Evolutionary conservation across 78 protist genomes (phyloP), one percentile per base, ranked within the genome.

Genomic region (Dictyostelium intermedium): DNA sequence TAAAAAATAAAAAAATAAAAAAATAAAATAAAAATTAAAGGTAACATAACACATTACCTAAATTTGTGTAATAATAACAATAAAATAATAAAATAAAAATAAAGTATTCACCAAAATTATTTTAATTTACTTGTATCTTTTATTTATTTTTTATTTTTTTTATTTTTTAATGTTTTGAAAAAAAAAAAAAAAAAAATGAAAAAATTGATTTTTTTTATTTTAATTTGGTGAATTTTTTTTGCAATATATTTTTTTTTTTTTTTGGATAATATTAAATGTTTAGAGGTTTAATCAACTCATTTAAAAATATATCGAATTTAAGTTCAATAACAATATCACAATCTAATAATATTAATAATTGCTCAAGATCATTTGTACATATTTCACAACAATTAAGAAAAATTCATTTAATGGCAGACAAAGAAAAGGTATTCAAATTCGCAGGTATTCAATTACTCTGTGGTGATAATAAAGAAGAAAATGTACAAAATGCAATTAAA

Each of bases 371-470:
- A 32, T 30, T 30, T 30, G 23, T 5, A 25, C 77, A 70, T 32
- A 32, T 70, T 30, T 70, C 77, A 27, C 77, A 70, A 32, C 77
- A 70, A 70, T 70, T 70, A 70, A 70, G 77, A 70, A 70, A 70
- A 70, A 25, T 32, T 27, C 77, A 70, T 32, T 32, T 70, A 70
- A 70, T 70, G 77, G 77, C 77, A 70, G 77, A 70, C 10, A 25
- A 32, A 27, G 63, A 78, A 43, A 43, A 43, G 5, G 35, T 34
- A n/a, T 92, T 97, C 60, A 83, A 92, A 5, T 73, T 98, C 37
- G 99, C 98, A 9, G 89, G 97, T 50, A 61, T 87, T 73, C 99
- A 97, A 92, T 13, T 98, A 74, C 50, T 32, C 39, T 96, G 95
- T n/a, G 63, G 92, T 9, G 84, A 69, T 3, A 83, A 95, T 97